A percentile compares a stretch with the other conserved stretches of the same genome.
Evolutionary conservation across 2,329 filamentous ascomycete genomes (phyloP).

Genomic region (Thielaviopsis musarum): DNA sequence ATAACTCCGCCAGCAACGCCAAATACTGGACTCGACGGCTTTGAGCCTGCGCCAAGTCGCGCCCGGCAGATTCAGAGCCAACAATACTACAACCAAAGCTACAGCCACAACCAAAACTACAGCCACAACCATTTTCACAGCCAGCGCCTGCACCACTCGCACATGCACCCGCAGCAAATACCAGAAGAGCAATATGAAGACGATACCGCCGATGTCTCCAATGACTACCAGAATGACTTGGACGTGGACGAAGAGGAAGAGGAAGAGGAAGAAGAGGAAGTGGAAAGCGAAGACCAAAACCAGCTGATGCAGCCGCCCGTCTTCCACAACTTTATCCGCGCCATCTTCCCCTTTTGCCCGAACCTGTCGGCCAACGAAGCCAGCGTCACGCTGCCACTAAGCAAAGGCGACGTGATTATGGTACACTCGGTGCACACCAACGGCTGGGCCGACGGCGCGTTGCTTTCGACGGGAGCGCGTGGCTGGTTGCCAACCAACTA

Average conservation of each 20-base stretch:
- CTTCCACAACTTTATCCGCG: slow-evolving; percentile 88
- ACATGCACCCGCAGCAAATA: background rate
- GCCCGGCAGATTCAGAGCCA: slow-evolving; percentile 12
- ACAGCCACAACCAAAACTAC: slow-evolving; percentile 13
- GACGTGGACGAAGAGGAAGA: background rate
- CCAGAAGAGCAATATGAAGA: background rate
- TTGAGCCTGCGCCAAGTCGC: slow-evolving; percentile 21
- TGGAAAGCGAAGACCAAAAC: slow-evolving; percentile 16
- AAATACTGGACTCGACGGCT: slow-evolving; percentile 46
- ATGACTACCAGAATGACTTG: background rate
- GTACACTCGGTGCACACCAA: slow-evolving; percentile 96
- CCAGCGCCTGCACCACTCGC: background rate
- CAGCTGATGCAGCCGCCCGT: slow-evolving; percentile 34
- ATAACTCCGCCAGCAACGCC: slow-evolving; percentile 68
- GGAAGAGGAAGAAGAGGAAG: slow-evolving; percentile 14
- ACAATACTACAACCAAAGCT: background rate
- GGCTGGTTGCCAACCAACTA: slow-evolving; percentile 98
- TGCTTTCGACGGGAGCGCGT: slow-evolving; percentile 67
- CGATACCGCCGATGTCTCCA: background rate
- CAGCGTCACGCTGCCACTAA: slow-evolving; percentile 75
- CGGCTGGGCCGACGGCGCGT: slow-evolving; percentile 93
- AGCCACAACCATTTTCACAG: background rate
- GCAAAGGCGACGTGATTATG: slow-evolving; percentile 79
- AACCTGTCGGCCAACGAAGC: slow-evolving; percentile 60
- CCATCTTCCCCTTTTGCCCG: slow-evolving; percentile 84